Conservation (phyloP, 139 green algal genomes). For the Chlamydomonas applanata region DNA sequence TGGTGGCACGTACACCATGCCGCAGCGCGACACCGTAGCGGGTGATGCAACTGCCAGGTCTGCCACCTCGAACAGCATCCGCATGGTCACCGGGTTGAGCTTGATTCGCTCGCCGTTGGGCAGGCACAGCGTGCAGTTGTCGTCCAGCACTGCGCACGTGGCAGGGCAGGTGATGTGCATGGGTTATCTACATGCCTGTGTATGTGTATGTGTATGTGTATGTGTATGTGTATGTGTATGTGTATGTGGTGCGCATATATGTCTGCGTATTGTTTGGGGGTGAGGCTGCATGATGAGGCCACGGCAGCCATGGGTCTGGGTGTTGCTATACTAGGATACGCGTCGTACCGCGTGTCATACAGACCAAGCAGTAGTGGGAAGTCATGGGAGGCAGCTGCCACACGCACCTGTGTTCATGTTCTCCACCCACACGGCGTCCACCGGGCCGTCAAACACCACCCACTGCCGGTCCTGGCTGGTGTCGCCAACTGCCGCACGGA, state of each 20-base stretch:
- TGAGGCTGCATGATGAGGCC: too few relatives aligned
- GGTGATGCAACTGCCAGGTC: constrained; percentile 74
- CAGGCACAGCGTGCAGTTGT: constrained; percentile 84
- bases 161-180: too few relatives aligned
- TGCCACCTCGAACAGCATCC: constrained; percentile 86
- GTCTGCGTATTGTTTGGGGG: too few relatives aligned
- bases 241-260: too few relatives aligned
- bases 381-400: too few relatives aligned
- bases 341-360: too few relatives aligned
- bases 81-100: constrained; percentile 69
- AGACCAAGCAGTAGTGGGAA: too few relatives aligned
- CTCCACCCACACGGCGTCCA: constrained; percentile 85
- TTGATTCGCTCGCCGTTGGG: constrained; percentile 85
- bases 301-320: too few relatives aligned
- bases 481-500: constrained; percentile 56
- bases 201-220: too few relatives aligned
- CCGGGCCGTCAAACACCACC: constrained; percentile 83
- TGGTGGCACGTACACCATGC: constrained; percentile 79
- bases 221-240: too few relatives aligned
- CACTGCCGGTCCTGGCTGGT: constrained; percentile 61
- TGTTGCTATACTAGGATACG: too few relatives aligned
- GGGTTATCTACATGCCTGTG: too few relatives aligned
- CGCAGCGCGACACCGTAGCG: constrained; percentile 73
- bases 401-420: constrained; percentile 73
- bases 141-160: constrained; percentile 79